These are phyloP conservation scores for Juglanconis oblonga DNA, from an alignment of 2,329 filamentous ascomycete species.

Conservation along the genomic window DNA sequence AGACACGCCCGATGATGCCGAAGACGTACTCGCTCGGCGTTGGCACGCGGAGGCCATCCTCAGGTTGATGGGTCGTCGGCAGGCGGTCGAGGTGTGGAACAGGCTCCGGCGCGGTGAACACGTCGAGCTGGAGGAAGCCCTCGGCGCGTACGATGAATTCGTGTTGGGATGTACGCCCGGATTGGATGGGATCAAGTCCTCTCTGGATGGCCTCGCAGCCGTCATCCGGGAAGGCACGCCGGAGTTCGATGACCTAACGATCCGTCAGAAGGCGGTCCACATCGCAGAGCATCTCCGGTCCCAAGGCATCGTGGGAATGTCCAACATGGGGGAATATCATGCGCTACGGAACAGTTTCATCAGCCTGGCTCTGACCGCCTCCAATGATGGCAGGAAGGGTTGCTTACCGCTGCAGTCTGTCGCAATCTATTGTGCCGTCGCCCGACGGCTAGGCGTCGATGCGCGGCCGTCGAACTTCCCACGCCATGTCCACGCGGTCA, in stretches of 20 bases:
- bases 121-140: slow-evolving; percentile 53
- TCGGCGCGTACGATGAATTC: slow-evolving; percentile 65
- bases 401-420: slow-evolving; percentile 63
- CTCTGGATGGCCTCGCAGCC: slow-evolving; percentile 41
- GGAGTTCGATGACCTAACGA: slow-evolving; percentile 40
- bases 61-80: slow-evolving; percentile 56
- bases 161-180: slow-evolving; percentile 49
- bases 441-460: slow-evolving; percentile 53
- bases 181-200: slow-evolving; percentile 36
- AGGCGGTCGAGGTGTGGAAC: slow-evolving; percentile 59
- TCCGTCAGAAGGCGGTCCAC: slow-evolving; percentile 47
- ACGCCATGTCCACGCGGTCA: slow-evolving; percentile 63
- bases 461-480: slow-evolving; percentile 65
- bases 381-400: slow-evolving; percentile 37
- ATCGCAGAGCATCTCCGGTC: slow-evolving; percentile 52
- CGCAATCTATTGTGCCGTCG: slow-evolving; percentile 64
- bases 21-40: slow-evolving; percentile 60
- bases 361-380: slow-evolving; percentile 50
- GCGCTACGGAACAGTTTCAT: slow-evolving; percentile 65
- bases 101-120: slow-evolving; percentile 42
- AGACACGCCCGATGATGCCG: slow-evolving; percentile 43
- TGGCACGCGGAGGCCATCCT: slow-evolving; percentile 57
- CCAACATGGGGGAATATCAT: slow-evolving; percentile 46
- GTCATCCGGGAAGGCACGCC: slow-evolving; percentile 38
- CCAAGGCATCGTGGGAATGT: slow-evolving; percentile 48